phyloP scores from a whole-genome alignment of 192 early-diverging fungal species.

The Backusella parvicylindrica region DNA sequence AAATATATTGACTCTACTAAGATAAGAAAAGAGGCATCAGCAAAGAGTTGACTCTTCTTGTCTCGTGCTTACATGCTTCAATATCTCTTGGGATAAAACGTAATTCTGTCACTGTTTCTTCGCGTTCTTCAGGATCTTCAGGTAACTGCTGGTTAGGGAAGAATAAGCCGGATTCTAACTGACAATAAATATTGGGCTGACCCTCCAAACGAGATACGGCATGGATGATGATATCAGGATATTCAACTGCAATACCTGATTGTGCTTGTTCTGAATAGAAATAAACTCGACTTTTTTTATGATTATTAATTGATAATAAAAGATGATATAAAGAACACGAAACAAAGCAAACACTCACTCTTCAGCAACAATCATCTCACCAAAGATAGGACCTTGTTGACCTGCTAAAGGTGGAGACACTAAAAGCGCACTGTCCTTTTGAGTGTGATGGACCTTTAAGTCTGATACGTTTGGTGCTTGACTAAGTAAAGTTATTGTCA shows the following conservation, averaged over 20 bases:
- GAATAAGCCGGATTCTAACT: slow-evolving; percentile 46
- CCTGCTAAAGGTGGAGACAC: slow-evolving; percentile 31
- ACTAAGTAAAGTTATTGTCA: slow-evolving; percentile 34
- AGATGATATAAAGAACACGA: too few species aligned
- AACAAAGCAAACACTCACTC: slow-evolving; percentile 21
- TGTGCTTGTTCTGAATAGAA: slow-evolving; percentile 44
- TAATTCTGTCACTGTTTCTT: slow-evolving; percentile 50
- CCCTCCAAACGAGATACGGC: slow-evolving; percentile 58
- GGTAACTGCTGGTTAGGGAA: slow-evolving; percentile 36
- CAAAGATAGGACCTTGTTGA: slow-evolving; percentile 27
- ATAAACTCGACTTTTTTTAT: slow-evolving; percentile 43
- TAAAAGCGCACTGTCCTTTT: slow-evolving; percentile 17
- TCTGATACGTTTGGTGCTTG: slow-evolving; percentile 19
- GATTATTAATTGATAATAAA: too few species aligned
- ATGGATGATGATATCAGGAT: slow-evolving; percentile 65
- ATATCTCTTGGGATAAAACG: slow-evolving; percentile 58
- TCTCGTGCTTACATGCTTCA: slow-evolving; percentile 42
- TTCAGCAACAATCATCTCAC: slow-evolving; percentile 46
- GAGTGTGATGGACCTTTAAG: slow-evolving; percentile 11
- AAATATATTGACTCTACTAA: slow-evolving; percentile 67
- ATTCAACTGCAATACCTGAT: slow-evolving; percentile 55
- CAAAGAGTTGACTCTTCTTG: neutral
- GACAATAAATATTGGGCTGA: slow-evolving; percentile 62
- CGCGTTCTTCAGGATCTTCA: slow-evolving; percentile 35
- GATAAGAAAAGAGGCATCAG: neutral